Evolutionary conservation across 768 basidiomycete genomes (phyloP), one percentile per base, ranked within the genome.

Genomic region (Psilocybe sp.): DNA sequence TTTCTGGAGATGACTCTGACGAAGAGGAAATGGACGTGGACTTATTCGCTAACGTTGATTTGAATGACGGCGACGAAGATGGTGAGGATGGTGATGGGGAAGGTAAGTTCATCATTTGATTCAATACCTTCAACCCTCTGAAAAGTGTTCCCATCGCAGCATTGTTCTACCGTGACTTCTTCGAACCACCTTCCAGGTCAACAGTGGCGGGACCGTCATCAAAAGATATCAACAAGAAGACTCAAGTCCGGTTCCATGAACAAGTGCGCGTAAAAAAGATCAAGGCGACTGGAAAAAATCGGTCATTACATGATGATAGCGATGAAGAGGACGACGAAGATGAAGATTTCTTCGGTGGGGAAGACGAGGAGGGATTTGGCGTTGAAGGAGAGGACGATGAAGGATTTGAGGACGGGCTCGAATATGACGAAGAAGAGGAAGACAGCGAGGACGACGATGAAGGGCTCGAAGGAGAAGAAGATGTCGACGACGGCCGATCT

Each of bases 211-310:
- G 54, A 37, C 60, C 64, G 42, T 49, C 58, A 1, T 36, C 59
- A 11, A 42, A 59, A 46, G 49, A 34, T 39, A 34, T 58, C 6
- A 59, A 20, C 37, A 42, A 44, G 23, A 57, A 68, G 33, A 68
- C 72, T 36, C 80, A 75, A 49, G 92, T 94, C 10, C 84, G 87
- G 16, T 95, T 95, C 64, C 79, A 85, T 60, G 87, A 91, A 4
- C 77, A 85, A 59, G 92, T 95, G 20, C 73, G 82, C 34, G 86
- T 94, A 34, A 92, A 85, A 69, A 87, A 80, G 40, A 92, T 94
- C 60, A 85, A 84, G 57, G 72, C 85, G 1, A 79, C 81, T 16
- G 86, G 87, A 3, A 90, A 80, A 63, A 81, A 79, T 41, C 69
- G 80, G 47, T 80, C 85, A 4, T 60, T 86, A 16, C 76, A 74